Evolutionary conservation across 305 asterid genomes (phyloP), one percentile per base, ranked within the genome.

Genomic region (Petunia hybrid): DNA sequence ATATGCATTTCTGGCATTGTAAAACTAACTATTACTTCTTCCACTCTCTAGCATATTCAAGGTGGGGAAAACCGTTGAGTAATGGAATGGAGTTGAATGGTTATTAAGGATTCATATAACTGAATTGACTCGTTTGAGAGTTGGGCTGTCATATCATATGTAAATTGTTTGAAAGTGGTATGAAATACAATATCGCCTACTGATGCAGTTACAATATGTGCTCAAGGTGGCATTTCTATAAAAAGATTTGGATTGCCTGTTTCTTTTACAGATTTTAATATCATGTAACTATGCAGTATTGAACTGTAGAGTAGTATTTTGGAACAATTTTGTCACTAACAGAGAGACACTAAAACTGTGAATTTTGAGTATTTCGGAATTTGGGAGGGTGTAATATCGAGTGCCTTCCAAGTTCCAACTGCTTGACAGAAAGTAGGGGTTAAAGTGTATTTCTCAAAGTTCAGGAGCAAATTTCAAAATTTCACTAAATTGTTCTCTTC

Each of bases 151-250:
- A 22, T 22, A 22, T 22, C 31, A 22, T 31, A 43, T 16, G 56
- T 16, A 42, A 35, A 16, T 14, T 43, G 13, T 68, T 43, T 4
- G 9, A 68, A 68, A 68, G 40, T 43, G 46, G 78, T 73, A 71
- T 48, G 38, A 73, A 63, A 10, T 73, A 73, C 60, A 51, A 51
- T 38, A 51, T 35, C 14, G 78, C 35, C 62, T 10, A 73, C 63
- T 73, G 35, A 73, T 73, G 78, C 13, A 73, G 46, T 73, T 36
- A 51, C 38, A 13, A 35, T 73, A 35, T 51, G 62, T 73, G 78
- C 3, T 73, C 62, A 73, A 12, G 35, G 43, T 71, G 57, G 53
- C 76, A 69, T 45, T 4, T 36, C 36, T 31, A 22, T n/a, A 69
- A 57, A 14, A n/a, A 16, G 2, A 57, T 13, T 57, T 53, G 43